phyloP scores from a whole-genome alignment of 768 basidiomycete genomes.

The Boletus rubescentipes region DNA sequence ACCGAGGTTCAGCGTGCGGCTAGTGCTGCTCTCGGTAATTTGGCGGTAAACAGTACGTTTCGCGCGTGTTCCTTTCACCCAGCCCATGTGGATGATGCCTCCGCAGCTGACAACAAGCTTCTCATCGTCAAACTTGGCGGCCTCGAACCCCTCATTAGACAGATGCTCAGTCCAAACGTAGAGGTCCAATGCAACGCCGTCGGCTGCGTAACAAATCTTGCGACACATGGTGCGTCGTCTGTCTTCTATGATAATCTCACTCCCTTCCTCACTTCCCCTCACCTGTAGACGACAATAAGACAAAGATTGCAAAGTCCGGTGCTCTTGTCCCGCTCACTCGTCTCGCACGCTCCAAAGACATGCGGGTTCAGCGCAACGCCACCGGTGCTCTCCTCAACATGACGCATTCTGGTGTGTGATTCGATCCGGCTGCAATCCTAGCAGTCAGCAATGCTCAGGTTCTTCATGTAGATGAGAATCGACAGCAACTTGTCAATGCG shows the following conservation, averaged over 20 bases:
- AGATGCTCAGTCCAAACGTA: constrained; percentile 98
- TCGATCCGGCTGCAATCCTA: neutral
- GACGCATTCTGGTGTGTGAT: constrained; percentile 89
- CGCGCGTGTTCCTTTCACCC: constrained; percentile 16
- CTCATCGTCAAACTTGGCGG: constrained; percentile 98
- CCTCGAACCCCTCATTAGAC: constrained; percentile 94
- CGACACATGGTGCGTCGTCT: constrained; percentile 80
- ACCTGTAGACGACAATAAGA: constrained; percentile 93
- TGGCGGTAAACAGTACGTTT: constrained; percentile 93
- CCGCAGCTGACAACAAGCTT: constrained; percentile 93
- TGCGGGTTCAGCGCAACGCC: constrained; percentile 98
- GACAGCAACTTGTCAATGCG: constrained; percentile 97
- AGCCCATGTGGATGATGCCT: constrained; percentile 9
- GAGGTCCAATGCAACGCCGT: constrained; percentile 99
- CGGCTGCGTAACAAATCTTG: constrained; percentile 97
- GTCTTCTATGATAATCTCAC: neutral
- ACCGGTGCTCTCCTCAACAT: constrained; percentile 98
- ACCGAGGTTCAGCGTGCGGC: constrained; percentile 98
- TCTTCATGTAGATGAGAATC: constrained; percentile 80
- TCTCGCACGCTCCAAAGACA: constrained; percentile 95
- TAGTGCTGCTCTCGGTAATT: constrained; percentile 93
- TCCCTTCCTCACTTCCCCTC: constrained; percentile 9
- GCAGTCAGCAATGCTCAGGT: constrained; percentile 4
- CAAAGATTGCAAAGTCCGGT: constrained; percentile 98
- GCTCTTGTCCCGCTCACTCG: constrained; percentile 97